phyloP scores from a whole-genome alignment of 176 grass and related monocot species.

The Cenchrus americanus region DNA sequence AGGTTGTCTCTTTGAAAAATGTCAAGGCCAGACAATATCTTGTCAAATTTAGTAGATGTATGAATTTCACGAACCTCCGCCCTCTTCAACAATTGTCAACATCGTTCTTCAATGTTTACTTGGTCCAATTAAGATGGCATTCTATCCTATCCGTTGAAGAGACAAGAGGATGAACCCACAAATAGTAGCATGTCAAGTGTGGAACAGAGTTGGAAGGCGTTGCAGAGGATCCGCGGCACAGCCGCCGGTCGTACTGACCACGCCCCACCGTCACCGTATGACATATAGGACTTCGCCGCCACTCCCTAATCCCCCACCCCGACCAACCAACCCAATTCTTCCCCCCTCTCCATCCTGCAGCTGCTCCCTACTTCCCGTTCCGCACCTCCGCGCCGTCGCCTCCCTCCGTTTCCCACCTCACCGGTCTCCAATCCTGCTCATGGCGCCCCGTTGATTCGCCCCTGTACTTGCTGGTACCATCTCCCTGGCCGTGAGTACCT shows the following conservation, averaged over 20 bases:
- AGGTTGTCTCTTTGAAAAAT: background rate
- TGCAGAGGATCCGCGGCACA: slow-evolving; percentile 43
- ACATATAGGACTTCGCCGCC: slow-evolving; percentile 40
- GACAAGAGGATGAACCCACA: background rate
- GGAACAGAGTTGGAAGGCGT: background rate
- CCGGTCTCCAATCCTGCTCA: slow-evolving; percentile 31
- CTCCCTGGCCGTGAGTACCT: slow-evolving; percentile 53
- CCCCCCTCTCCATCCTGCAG: background rate
- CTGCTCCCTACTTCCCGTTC: slow-evolving; percentile 27
- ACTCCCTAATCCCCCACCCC: slow-evolving; percentile 16
- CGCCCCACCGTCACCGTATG: slow-evolving; percentile 35
- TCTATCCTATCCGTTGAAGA: background rate
- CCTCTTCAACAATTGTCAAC: background rate
- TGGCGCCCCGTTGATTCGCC: background rate
- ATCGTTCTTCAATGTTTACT: background rate
- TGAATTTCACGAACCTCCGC: background rate
- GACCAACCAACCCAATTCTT: background rate
- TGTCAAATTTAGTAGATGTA: background rate
- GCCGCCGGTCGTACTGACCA: slow-evolving; percentile 38
- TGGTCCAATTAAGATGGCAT: no score
- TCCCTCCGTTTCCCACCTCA: slow-evolving; percentile 34
- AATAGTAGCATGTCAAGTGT: background rate
- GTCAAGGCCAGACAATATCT: background rate
- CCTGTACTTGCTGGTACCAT: slow-evolving; percentile 2
- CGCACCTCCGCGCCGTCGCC: slow-evolving; percentile 16